Evolutionary conservation across 768 basidiomycete species (phyloP), one percentile per base, ranked within the genome.

Genomic region (Agrocybe praecox): DNA sequence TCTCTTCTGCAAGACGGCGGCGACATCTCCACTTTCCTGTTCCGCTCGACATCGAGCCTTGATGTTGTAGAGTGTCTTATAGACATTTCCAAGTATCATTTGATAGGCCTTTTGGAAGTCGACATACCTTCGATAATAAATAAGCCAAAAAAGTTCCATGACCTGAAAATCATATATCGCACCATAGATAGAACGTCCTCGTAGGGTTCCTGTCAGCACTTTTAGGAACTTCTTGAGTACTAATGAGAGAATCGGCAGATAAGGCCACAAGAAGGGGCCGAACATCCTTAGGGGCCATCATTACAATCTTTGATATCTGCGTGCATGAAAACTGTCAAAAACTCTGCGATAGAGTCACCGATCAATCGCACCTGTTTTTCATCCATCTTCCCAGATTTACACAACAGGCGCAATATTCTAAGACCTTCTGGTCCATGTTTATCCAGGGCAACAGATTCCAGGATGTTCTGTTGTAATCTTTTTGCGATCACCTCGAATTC

Each of bases 171-270:
- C 49, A 34, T 2, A 9, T 29, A 11, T 22, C 78, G 29, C 57
- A 94, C 96, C 96, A 98, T 29, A 98, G 84, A 74, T 92, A 98
- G 70, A 94, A 92, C 47, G 89, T 95, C 22, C 94, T 82, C 0
- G 88, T 84, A 4, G 94, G 92, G 70, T 93, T 92, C 47, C 94
- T 89, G 68, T 96, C 94, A 19, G 90, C 87, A 62, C 87, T 91
- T 72, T 90, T 90, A 5, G 97, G 91, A 1, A 98, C 89, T 72
- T 98, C 96, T 75, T 97, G 94, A 11, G 90, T 88, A 66, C 90
- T 93, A 63, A 98, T 87, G 52, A 98, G 68, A 32, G 86, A 88
- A 66, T 96, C 88, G 2, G 87, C 79, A 12, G 93, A 87, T 49
- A 99, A 82, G 2, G 85, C 84, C 18, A 91, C 83, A 52, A 98